Percentiles rank a stretch among this genome's conserved stretches.
Conservation (phyloP, 306 rosid species). For the Medicago lupulina region DNA sequence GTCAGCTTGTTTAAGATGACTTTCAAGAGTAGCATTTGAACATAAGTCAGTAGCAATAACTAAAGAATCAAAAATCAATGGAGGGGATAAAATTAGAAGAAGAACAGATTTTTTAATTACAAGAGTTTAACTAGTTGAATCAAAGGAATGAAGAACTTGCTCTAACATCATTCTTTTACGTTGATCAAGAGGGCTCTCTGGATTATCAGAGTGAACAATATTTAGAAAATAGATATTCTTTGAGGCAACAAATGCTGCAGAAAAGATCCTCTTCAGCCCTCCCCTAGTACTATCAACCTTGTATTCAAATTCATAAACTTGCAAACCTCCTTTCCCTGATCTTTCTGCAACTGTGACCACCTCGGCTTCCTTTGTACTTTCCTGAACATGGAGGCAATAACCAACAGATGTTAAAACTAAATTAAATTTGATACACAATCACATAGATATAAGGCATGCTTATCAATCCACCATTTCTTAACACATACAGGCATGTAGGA, state of each 20-base stretch:
- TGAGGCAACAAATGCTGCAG: constrained; percentile 90
- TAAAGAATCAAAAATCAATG: constrained; percentile 25
- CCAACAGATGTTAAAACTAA: not conserved
- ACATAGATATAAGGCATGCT: not conserved
- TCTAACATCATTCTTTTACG: constrained; percentile 50
- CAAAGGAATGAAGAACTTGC: constrained; percentile 53
- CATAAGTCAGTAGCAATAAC: constrained; percentile 14
- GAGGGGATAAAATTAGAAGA: constrained; percentile 46
- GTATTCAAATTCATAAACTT: constrained; percentile 85
- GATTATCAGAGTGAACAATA: constrained; percentile 78
- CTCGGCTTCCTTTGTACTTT: constrained; percentile 84
- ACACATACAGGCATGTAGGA: constrained; percentile 8
- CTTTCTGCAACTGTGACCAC: constrained; percentile 72
- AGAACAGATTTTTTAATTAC: constrained; percentile 39
- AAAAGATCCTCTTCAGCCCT: constrained; percentile 82
- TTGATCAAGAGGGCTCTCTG: constrained; percentile 75
- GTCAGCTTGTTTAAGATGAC: constrained; percentile 4
- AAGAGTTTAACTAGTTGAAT: constrained; percentile 43
- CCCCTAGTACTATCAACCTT: constrained; percentile 81
- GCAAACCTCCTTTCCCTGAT: constrained; percentile 66
- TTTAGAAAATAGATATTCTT: constrained; percentile 89
- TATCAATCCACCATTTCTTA: constrained; percentile 16
- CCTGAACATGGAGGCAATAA: constrained; percentile 54
- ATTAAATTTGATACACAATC: not conserved
- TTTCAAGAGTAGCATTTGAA: constrained; percentile 29